Percentiles rank a stretch among this genome's conserved stretches.
Evolutionary conservation across 495 filamentous ascomycete species (phyloP).

Genomic region (Parathielavia hyrcaniae): DNA sequence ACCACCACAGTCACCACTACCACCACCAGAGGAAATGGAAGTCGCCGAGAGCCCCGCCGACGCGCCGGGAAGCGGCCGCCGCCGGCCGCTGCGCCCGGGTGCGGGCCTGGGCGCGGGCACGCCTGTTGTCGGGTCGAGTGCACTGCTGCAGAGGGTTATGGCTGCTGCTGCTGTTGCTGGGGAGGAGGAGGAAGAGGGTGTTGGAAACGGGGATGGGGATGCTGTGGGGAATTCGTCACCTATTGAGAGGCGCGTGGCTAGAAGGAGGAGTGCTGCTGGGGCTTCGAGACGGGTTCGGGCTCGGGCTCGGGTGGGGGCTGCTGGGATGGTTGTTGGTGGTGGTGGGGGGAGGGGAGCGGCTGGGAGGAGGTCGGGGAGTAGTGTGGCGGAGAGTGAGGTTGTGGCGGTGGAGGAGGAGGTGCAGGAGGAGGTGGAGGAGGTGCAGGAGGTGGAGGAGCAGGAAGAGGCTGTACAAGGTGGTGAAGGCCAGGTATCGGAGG

Average conservation of each 20-base stretch:
- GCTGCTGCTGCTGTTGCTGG: no score
- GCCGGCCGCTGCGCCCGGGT: conserved; percentile 29
- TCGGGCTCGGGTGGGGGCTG: background rate
- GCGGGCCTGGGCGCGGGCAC: conserved; percentile 25
- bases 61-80: conserved; percentile 42
- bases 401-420: conserved; percentile 12
- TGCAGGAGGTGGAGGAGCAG: conserved; percentile 17
- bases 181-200: conserved; percentile 24
- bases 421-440: conserved; percentile 15
- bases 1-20: background rate
- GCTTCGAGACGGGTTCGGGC: background rate
- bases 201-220: background rate
- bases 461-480: conserved; percentile 11
- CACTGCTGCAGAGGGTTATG: conserved; percentile 29
- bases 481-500: conserved; percentile 15
- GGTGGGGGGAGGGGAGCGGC: conserved; percentile 8
- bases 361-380: conserved; percentile 14
- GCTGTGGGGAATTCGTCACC: conserved; percentile 35
- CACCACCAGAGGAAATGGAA: conserved; percentile 24
- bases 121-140: conserved; percentile 26
- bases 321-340: background rate
- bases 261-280: background rate
- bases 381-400: conserved; percentile 3
- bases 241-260: conserved; percentile 29
- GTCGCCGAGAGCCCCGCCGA: conserved; percentile 45